Percentiles rank a stretch among this genome's conserved stretches.
Evolutionary conservation across 768 basidiomycete genomes (phyloP).

Genomic region (Psilocybe cubensis): DNA sequence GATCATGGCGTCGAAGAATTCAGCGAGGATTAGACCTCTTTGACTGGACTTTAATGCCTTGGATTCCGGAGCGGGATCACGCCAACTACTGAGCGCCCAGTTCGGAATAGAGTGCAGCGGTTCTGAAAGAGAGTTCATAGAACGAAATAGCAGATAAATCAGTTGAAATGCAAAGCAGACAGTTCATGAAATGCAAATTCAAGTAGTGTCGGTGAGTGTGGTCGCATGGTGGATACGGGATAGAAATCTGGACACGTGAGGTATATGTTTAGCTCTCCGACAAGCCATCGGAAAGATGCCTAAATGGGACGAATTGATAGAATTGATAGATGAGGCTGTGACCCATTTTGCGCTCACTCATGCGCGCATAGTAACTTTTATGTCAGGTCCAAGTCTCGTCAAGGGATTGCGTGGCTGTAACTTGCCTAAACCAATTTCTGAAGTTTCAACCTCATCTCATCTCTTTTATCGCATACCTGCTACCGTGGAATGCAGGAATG

Average conservation of each 20-base stretch:
- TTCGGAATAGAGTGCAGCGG: neutral
- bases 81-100: neutral
- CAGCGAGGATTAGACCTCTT: neutral
- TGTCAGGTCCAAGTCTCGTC: constrained; percentile 8
- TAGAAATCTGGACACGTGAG: constrained; percentile 9
- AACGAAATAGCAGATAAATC: neutral
- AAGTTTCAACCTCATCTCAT: constrained; percentile 20
- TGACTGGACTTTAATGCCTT: neutral
- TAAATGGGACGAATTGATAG: constrained; percentile 9
- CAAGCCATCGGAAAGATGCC: constrained; percentile 10
- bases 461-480: constrained; percentile 5
- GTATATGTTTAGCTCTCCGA: constrained; percentile 11
- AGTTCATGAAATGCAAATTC: neutral
- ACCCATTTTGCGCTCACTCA: constrained; percentile 11
- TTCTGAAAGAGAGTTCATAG: neutral
- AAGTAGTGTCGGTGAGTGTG: neutral
- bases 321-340: constrained; percentile 21
- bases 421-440: constrained; percentile 12
- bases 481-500: constrained; percentile 13
- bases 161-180: neutral
- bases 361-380: constrained; percentile 7
- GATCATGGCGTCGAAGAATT: neutral
- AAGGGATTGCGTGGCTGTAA: constrained; percentile 17
- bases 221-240: neutral
- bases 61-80: neutral